Evolutionary conservation across 163 green algal genomes (phyloP), one percentile per base, ranked within the genome.

Genomic region (Chlamydomonas reinhardtii): DNA sequence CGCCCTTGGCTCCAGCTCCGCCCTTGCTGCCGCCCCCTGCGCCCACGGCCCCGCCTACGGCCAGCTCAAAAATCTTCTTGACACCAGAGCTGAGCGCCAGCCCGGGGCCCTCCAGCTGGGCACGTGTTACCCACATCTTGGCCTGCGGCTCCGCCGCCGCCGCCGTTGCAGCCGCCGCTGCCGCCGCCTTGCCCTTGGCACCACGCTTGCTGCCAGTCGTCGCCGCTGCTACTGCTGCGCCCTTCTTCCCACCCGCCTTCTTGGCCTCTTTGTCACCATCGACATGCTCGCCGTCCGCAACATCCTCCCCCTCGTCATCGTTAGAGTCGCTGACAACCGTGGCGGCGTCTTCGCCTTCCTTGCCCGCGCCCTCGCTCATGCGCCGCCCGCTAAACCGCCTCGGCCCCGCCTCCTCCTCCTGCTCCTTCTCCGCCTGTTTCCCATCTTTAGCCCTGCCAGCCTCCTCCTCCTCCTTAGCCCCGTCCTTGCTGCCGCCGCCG

Each of bases 51-150:
- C 32, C 82, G 11, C 73, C 82, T 17, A 81, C 24, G 14, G 82
- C 82, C 52, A 91, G 85, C 81, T 92, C 81, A 3, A 88, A 71
- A 6, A 94, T 92, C 84, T 94, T 95, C 65, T 89, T 85, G 27
- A 95, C 91, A 16, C 93, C 88, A 37, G 89, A 94, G 80, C 69
- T 93, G 24, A 85, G 52, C 48, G 16, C 52, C 11, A 96, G 79
- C 11, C 89, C 90, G 31, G 87, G 78, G 32, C 37, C 70, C 54
- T 89, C 73, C 66, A 96, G 32, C 37, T 92, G 71, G 20, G 82
- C 37, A 24, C 61, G 39, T 0, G n/a, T 79, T 24, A 93, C 56
- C 93, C 93, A 96, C 87, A 89, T 83, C n/a, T 92, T 27, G 2
- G 59, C 76, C 52, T 56, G 59, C 74, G 39, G 22, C 31, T 54